Conservation (phyloP, 306 rosid genomes). For the Macrotyloma uniflorum region DNA sequence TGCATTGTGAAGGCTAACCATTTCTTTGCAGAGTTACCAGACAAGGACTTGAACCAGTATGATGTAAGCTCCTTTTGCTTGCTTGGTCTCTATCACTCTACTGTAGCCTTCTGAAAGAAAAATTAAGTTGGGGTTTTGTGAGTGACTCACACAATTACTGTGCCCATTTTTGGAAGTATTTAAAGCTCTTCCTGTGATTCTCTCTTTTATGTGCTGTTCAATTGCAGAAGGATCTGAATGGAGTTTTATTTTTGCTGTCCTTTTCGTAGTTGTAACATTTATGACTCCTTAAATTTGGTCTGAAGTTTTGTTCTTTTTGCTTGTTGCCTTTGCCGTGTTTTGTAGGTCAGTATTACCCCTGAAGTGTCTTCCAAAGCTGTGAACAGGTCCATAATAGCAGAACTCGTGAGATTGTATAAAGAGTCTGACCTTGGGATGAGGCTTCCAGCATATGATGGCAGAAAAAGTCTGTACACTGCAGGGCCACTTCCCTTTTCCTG, state of each 20-base stretch:
- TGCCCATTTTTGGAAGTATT: conserved; percentile 53
- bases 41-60: conserved; percentile 96
- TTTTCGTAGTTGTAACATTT: conserved; percentile 59
- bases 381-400: conserved; percentile 91
- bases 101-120: conserved; percentile 28
- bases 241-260: conserved; percentile 49
- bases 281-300: conserved; percentile 44
- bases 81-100: conserved; percentile 24
- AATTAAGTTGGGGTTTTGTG: conserved; percentile 31
- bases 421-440: conserved; percentile 92
- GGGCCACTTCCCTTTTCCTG: conserved; percentile 91
- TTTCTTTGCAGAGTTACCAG: conserved; percentile 95
- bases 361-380: conserved; percentile 86
- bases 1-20: conserved; percentile 97
- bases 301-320: conserved; percentile 56
- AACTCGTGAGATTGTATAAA: conserved; percentile 80
- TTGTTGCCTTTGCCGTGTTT: conserved; percentile 44
- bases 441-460: conserved; percentile 97
- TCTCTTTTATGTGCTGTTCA: conserved; percentile 42
- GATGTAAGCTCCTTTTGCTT: conserved; percentile 69
- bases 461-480: conserved; percentile 95
- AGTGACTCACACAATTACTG: conserved; percentile 28
- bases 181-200: conserved; percentile 46
- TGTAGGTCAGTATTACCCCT: conserved; percentile 86
- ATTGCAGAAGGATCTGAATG: conserved; percentile 41